Percentiles rank a stretch among this genome's conserved stretches.
Conservation (phyloP, 805 yeast species). For the Saccharomycopsis amapae region DNA sequence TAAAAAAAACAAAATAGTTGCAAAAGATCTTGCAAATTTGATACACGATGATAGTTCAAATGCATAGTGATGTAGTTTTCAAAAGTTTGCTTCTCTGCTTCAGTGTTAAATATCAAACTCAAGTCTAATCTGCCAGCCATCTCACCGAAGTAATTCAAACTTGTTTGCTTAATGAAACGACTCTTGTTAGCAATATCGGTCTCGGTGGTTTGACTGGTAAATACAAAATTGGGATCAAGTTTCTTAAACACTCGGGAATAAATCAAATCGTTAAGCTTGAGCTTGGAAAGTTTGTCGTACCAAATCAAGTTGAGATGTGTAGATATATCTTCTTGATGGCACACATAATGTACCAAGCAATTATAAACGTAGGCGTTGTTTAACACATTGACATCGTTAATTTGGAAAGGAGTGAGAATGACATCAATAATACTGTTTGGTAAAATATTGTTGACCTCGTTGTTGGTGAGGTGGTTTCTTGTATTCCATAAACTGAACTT, state of each 20-base stretch:
- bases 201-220: neutral
- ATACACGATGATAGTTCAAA: constrained; percentile 5
- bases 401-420: constrained; percentile 4
- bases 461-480: neutral
- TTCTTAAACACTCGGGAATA: constrained; percentile 11
- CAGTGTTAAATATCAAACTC: neutral
- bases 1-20: constrained; percentile 10
- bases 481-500: constrained; percentile 15
- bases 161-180: neutral
- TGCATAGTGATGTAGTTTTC: neutral
- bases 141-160: neutral
- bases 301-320: constrained; percentile 8
- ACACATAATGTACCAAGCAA: constrained; percentile 15
- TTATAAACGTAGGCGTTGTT: constrained; percentile 12
- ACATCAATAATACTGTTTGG: constrained; percentile 9
- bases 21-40: constrained; percentile 1
- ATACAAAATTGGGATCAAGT: constrained; percentile 7
- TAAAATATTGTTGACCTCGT: constrained; percentile 11
- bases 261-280: constrained; percentile 10
- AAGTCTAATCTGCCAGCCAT: neutral
- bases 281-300: constrained; percentile 10
- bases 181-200: neutral
- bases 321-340: constrained; percentile 9
- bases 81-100: neutral
- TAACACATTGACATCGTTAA: neutral